A percentile compares a stretch with the other conserved stretches of the same genome.
Evolutionary conservation across 345 rosid species (phyloP).

Genomic region (Lumnitzera racemosa): DNA sequence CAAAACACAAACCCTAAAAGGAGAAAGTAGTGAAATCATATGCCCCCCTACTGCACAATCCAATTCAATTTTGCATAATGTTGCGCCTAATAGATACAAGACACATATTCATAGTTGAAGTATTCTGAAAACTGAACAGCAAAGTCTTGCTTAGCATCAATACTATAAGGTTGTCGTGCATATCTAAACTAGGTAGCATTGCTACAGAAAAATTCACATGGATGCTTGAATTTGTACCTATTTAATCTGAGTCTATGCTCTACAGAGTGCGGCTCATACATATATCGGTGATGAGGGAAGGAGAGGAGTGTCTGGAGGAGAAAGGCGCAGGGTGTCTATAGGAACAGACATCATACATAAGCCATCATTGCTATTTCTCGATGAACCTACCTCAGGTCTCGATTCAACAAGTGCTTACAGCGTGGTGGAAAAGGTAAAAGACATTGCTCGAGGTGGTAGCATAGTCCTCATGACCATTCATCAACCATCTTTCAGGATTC

Average conservation of each 20-base stretch:
- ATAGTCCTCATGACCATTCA: conserved; percentile 73
- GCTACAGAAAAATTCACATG: too few relatives aligned
- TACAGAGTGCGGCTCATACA: conserved; percentile 44
- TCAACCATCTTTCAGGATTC: conserved; percentile 59
- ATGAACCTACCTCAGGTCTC: conserved; percentile 88
- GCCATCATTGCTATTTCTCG: conserved; percentile 69
- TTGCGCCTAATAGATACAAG: too few relatives aligned
- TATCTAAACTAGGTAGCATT: too few relatives aligned
- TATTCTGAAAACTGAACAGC: too few relatives aligned
- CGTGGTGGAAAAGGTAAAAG: conserved; percentile 82
- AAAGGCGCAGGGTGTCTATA: conserved; percentile 66
- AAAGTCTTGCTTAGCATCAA: too few relatives aligned
- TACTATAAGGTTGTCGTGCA: too few relatives aligned
- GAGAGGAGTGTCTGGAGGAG: conserved; percentile 73
- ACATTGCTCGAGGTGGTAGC: conserved; percentile 66
- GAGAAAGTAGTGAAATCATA: too few relatives aligned
- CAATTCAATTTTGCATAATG: too few relatives aligned
- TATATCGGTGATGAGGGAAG: conserved; percentile 70
- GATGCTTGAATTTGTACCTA: too few relatives aligned
- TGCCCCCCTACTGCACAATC: too few relatives aligned
- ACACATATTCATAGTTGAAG: too few relatives aligned
- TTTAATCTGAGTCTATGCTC: neutral
- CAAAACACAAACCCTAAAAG: too few relatives aligned
- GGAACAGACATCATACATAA: conserved; percentile 84
- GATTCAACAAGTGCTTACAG: conserved; percentile 80